Evolutionary conservation across 306 rosid genomes (phyloP).

Genomic region (Fragaria ananassa): DNA sequence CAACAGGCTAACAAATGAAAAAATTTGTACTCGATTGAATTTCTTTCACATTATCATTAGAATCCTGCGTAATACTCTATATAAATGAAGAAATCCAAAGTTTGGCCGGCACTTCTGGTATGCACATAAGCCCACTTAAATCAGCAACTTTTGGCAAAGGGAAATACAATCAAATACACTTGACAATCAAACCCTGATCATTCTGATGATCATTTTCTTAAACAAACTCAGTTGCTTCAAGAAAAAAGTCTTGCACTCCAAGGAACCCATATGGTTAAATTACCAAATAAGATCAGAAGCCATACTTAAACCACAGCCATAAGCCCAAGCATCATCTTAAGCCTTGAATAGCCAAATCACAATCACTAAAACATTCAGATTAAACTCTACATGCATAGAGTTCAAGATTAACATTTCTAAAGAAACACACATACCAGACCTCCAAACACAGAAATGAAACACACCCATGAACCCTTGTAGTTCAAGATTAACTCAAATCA

Average conservation of each 20-base stretch:
- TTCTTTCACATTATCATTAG: conserved; percentile 1
- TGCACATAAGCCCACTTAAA: not conserved
- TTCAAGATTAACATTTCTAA: not conserved
- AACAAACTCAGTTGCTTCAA: not conserved
- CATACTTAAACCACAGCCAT: not conserved
- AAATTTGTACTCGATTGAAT: conserved; percentile 7
- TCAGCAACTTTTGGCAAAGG: not conserved
- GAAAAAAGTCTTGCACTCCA: conserved; percentile 7
- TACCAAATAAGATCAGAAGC: conserved; percentile 2
- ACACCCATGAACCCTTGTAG: conserved; percentile 11
- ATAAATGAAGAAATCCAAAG: not conserved
- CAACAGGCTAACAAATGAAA: conserved; percentile 5
- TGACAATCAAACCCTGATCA: not conserved
- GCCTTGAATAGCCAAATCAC: not conserved
- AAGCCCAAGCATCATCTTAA: conserved; percentile 13
- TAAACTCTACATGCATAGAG: not conserved
- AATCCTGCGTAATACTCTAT: not conserved
- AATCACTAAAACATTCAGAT: not conserved
- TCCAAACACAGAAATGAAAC: conserved; percentile 6
- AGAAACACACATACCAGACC: not conserved
- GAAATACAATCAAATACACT: not conserved
- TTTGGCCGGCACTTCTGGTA: not conserved
- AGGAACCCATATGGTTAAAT: not conserved
- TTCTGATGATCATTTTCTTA: conserved; percentile 4
- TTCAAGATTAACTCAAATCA: conserved; percentile 19